Percentiles rank a stretch among this genome's conserved stretches.
Evolutionary conservation across 148 eudicot genomes (phyloP).

Genomic region (Dysphania ambrosioides): DNA sequence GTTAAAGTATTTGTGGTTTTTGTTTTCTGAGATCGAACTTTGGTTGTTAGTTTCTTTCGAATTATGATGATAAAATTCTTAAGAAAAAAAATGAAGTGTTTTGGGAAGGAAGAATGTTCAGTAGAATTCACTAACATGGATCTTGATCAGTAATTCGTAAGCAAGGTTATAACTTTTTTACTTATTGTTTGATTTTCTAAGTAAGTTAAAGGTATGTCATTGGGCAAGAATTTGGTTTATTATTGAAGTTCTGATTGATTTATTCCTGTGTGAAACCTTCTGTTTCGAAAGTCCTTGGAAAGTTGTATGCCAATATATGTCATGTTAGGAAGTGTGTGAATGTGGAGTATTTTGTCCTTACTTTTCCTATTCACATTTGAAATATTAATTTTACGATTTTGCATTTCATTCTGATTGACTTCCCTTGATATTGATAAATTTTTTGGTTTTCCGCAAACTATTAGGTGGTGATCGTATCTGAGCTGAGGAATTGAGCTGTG

Average conservation of each 20-base stretch:
- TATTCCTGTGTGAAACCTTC: not conserved
- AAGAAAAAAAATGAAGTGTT: too few relatives aligned
- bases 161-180: not conserved
- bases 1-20: too few relatives aligned
- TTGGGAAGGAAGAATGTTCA: not conserved
- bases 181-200: too few relatives aligned
- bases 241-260: too few relatives aligned
- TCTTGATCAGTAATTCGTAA: not conserved
- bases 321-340: not conserved
- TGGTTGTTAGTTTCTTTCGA: too few relatives aligned
- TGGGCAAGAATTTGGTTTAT: too few relatives aligned
- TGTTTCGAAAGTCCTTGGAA: not conserved
- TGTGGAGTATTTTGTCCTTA: not conserved
- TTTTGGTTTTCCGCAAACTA: slow-evolving; percentile 1
- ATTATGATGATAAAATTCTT: too few relatives aligned
- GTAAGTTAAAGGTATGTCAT: too few relatives aligned
- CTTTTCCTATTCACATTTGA: not conserved
- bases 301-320: not conserved
- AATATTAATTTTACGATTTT: not conserved
- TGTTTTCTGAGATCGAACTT: too few relatives aligned
- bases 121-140: not conserved
- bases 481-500: slow-evolving; percentile 14
- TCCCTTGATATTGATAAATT: slow-evolving; percentile 2
- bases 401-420: not conserved
- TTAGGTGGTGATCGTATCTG: slow-evolving; percentile 17